Evolutionary conservation across 768 basidiomycete genomes (phyloP).

Genomic region (Psilocybe cyanescens): DNA sequence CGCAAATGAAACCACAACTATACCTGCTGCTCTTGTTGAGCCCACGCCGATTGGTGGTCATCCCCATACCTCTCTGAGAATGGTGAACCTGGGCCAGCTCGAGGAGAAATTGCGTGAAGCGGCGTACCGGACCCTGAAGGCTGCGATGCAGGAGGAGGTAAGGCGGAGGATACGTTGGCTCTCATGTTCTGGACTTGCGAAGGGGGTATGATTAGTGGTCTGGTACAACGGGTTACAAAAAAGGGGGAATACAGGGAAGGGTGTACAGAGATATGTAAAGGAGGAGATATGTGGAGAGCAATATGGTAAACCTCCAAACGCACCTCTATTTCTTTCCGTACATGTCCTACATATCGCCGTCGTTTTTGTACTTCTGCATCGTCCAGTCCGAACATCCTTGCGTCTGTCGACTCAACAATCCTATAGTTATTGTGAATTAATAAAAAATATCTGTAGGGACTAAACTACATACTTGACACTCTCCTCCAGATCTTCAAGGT

Average conservation of each 20-base stretch:
- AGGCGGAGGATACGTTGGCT: slow-evolving; percentile 48
- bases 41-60: slow-evolving; percentile 81
- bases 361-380: slow-evolving; percentile 77
- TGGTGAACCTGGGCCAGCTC: slow-evolving; percentile 36
- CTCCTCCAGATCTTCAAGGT: slow-evolving; percentile 92
- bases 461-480: slow-evolving; percentile 72
- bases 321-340: slow-evolving; percentile 82
- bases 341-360: slow-evolving; percentile 74
- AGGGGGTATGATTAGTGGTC: slow-evolving; percentile 29
- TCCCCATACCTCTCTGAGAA: slow-evolving; percentile 42
- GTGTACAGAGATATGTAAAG: not conserved
- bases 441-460: not conserved
- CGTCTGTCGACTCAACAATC: slow-evolving; percentile 86
- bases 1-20: slow-evolving; percentile 9
- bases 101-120: slow-evolving; percentile 22
- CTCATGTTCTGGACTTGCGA: slow-evolving; percentile 75
- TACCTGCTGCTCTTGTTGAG: slow-evolving; percentile 85
- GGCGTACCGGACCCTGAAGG: slow-evolving; percentile 23
- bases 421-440: slow-evolving; percentile 36
- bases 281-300: slow-evolving; percentile 6
- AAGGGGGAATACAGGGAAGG: not conserved
- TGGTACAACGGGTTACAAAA: not conserved
- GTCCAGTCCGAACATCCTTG: slow-evolving; percentile 82
- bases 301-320: slow-evolving; percentile 33
- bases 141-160: slow-evolving; percentile 23